phyloP scores from a whole-genome alignment of 345 rosid genomes.

The Stellera chamaejasme region DNA sequence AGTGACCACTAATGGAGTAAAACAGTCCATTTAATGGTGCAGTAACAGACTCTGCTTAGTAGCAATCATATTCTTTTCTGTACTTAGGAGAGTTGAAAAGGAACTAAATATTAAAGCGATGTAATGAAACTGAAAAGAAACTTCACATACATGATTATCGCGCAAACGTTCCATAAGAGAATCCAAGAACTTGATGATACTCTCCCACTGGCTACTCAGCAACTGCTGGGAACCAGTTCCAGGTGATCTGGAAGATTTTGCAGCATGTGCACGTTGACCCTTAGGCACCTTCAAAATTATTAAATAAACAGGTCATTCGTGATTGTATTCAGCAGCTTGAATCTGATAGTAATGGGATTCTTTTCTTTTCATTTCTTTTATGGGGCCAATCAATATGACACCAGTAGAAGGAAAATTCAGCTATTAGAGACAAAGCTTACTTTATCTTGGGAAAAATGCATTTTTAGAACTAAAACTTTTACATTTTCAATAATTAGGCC shows the following conservation, averaged over 20 bases:
- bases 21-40: no score
- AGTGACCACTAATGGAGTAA: no score
- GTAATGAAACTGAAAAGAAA: not conserved
- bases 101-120: not conserved
- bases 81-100: not conserved
- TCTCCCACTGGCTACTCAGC: constrained; percentile 75
- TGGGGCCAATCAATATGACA: no score
- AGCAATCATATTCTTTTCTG: no score
- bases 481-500: no score
- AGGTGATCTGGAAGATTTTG: constrained; percentile 78
- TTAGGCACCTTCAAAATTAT: constrained; percentile 65
- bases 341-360: no score
- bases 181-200: constrained; percentile 86
- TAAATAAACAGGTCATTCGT: not conserved
- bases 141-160: constrained; percentile 70
- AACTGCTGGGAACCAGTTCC: constrained; percentile 51
- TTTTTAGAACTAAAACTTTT: no score
- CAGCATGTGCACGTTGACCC: constrained; percentile 55
- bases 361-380: no score
- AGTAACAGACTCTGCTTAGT: no score
- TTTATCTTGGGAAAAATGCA: no score
- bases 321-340: not conserved
- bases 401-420: not conserved
- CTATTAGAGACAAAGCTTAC: not conserved
- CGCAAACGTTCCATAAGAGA: constrained; percentile 68